Base-by-base conservation (phyloP, 2,329 filamentous ascomycete genomes). In the Aphanocladium album region DNA sequence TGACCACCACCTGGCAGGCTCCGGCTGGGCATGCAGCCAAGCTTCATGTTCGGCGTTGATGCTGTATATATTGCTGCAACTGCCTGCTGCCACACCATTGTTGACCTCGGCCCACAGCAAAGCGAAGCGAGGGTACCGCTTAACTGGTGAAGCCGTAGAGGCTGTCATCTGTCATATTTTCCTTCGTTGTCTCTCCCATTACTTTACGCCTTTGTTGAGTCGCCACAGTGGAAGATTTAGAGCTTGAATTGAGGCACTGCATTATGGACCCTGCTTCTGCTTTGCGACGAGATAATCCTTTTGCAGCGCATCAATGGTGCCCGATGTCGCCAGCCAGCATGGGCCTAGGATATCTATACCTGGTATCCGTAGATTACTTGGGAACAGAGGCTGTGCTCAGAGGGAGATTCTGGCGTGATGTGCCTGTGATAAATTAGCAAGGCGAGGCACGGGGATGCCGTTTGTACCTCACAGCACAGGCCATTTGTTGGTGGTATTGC, bases 151-250 rank as follows among this genome's bases (percentile, higher is more conserved):
- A 6, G 14, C 9, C 5, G 23, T 21, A 21, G 33, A 30, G 27
- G 45, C 14, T 30, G 45, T 57, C 45, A 57, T 16, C 35, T 57
- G 23, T 57, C 55, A 51, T 17, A 30, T 57, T 49, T 57, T 27
- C 9, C 12, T 37, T 54, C 33, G 19, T n/a, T 57, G 5, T 30
- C 30, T 8, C 16, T 39, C 12, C 12, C 11, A 17, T 39, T 39
- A 4, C 30, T 27, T 49, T 17, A 12, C 47, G 19, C 19, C 43
- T 37, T n/a, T 41, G 5, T 17, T 21, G 37, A 30, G 51, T 16
- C 30, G n/a, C n/a, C 49, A 21, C 23, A 25, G 6, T 11, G 2
- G 14, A 27, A 37, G 30, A 6, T 25, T 17, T 2, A 33, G 19
- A 45, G 33, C 45, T 33, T 25, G 17, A 27, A 50, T 50, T 45